A percentile compares a stretch with the other conserved stretches of the same genome.
Conservation (phyloP, 2,329 filamentous ascomycete genomes). For the Stromatinia cepivora region DNA sequence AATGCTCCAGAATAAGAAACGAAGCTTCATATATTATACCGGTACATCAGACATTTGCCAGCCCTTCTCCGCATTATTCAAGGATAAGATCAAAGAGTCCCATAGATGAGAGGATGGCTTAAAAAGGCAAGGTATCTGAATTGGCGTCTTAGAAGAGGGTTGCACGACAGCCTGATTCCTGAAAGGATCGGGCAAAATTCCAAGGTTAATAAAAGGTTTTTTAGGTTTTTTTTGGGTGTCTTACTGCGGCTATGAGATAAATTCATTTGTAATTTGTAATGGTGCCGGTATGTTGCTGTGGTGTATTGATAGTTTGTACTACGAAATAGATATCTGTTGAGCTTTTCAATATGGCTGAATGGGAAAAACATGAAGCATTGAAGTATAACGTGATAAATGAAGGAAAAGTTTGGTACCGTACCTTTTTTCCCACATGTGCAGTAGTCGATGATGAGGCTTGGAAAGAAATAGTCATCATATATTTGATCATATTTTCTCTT, state of each 20-base stretch:
- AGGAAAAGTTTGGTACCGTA: neutral
- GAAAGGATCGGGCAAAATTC: neutral
- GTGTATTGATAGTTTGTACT: neutral
- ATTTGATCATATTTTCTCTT: constrained; percentile 5
- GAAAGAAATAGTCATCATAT: neutral
- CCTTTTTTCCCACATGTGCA: neutral
- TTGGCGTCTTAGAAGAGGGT: constrained; percentile 18
- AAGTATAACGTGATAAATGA: neutral
- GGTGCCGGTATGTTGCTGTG: neutral
- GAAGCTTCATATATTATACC: neutral
- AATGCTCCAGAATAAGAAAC: neutral
- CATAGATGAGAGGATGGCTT: neutral
- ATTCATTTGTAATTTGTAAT: neutral
- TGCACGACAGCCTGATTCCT: constrained; percentile 10
- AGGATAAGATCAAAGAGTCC: constrained; percentile 5
- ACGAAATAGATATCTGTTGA: neutral
- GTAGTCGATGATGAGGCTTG: neutral
- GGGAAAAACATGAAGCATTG: constrained; percentile 1
- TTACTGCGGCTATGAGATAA: constrained; percentile 21
- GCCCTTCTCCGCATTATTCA: constrained; percentile 19
- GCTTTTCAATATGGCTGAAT: constrained; percentile 5
- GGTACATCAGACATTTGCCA: neutral
- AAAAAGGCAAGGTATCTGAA: constrained; percentile 3
- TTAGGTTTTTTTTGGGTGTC: constrained; percentile 3
- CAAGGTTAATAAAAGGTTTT: neutral